phyloP scores from a whole-genome alignment of 257 asterid genomes.

The Agastache rugosa region DNA sequence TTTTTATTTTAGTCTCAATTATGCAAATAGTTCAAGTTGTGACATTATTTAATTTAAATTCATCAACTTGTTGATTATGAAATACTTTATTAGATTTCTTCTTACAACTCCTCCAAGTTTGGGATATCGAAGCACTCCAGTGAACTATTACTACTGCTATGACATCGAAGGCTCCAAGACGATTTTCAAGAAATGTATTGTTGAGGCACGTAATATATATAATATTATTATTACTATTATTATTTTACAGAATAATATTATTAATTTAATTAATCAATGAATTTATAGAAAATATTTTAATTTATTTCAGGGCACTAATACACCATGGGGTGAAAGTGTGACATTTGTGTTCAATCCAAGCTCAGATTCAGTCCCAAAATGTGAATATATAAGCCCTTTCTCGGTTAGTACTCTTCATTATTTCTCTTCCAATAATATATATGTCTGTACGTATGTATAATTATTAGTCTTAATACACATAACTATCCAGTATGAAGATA shows the following conservation, averaged over 20 bases:
- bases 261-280: no score
- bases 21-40: no score
- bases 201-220: conserved; percentile 49
- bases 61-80: neutral
- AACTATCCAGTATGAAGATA: no score
- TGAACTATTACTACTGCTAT: conserved; percentile 69
- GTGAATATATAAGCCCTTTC: conserved; percentile 77
- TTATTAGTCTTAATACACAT: no score
- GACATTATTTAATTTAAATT: no score
- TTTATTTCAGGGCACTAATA: conserved; percentile 63
- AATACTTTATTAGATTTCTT: conserved; percentile 47
- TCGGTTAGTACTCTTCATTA: conserved; percentile 50
- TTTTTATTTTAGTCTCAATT: neutral
- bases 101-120: conserved; percentile 74
- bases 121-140: conserved; percentile 73
- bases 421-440: no score
- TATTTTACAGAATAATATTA: no score
- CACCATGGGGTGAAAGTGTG: conserved; percentile 80
- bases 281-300: neutral
- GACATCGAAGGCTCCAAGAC: conserved; percentile 52
- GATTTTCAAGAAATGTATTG: conserved; percentile 63
- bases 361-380: conserved; percentile 63
- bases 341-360: conserved; percentile 65
- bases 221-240: no score
- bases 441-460: no score